Evolutionary conservation across 2,329 filamentous ascomycete species (phyloP).

Genomic region (Aspergillus texensis): DNA sequence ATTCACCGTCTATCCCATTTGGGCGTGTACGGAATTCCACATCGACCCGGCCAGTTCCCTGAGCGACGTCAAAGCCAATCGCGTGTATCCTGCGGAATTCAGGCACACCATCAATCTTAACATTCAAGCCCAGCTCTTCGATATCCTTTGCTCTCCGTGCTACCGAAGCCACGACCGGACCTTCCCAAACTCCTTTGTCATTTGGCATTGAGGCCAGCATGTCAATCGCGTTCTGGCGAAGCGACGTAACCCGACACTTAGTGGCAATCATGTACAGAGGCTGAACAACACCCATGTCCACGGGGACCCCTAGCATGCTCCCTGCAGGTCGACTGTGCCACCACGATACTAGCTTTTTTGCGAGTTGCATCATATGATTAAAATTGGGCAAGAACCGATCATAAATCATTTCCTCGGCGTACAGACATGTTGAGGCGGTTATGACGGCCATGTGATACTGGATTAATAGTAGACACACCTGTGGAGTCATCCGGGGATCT

Average conservation of each 20-base stretch:
- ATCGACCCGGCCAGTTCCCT: not conserved
- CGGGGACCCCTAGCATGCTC: not conserved
- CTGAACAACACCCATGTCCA: not conserved
- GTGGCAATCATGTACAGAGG: not conserved
- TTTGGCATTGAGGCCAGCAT: not conserved
- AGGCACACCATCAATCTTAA: not conserved
- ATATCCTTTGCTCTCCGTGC: not conserved
- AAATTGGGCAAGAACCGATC: not conserved
- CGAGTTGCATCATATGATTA: not conserved
- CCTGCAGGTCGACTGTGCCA: not conserved
- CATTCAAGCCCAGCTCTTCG: not conserved
- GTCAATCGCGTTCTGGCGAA: not conserved
- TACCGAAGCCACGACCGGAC: not conserved
- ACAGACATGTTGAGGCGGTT: not conserved
- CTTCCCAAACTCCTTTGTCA: not conserved
- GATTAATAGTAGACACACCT: not conserved
- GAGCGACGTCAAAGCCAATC: not conserved
- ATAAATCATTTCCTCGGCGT: not conserved
- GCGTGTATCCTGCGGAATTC: not conserved
- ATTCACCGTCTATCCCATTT: not conserved
- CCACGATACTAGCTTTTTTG: not conserved
- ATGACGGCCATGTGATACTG: not conserved
- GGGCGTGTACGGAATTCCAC: not conserved
- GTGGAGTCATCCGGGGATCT: not conserved
- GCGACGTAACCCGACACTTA: not conserved